phyloP scores from a whole-genome alignment of 164 flowering plant species.

The Tetrastigma voinierianum region DNA sequence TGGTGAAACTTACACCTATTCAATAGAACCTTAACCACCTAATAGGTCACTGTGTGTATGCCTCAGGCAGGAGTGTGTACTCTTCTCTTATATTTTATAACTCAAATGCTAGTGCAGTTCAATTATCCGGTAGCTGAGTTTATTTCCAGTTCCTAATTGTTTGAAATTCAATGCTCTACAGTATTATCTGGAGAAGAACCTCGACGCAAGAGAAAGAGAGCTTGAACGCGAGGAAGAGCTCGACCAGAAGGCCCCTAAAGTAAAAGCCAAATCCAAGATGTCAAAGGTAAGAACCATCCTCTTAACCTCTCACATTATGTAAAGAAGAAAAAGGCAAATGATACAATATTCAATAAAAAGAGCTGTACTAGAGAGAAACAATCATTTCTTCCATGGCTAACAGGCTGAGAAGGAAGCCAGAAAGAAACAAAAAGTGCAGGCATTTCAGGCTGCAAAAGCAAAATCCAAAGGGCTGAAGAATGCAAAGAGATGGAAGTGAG shows the following conservation, averaged over 20 bases:
- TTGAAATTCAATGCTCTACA: slow-evolving; percentile 22
- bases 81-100: neutral
- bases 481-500: slow-evolving; percentile 91
- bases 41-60: neutral
- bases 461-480: too few relatives aligned
- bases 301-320: too few relatives aligned
- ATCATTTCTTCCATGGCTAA: neutral
- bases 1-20: too few relatives aligned
- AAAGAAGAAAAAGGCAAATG: too few relatives aligned
- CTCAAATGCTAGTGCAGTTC: neutral
- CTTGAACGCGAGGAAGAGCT: slow-evolving; percentile 94
- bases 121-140: neutral
- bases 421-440: slow-evolving; percentile 83
- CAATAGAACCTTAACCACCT: neutral
- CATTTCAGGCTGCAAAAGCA: too few relatives aligned
- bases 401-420: slow-evolving; percentile 95
- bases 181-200: slow-evolving; percentile 97
- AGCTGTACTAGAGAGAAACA: neutral
- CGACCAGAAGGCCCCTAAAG: slow-evolving; percentile 91
- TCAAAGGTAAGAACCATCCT: slow-evolving; percentile 64
- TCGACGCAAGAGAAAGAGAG: slow-evolving; percentile 74
- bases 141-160: neutral
- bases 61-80: neutral
- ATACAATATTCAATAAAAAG: too few relatives aligned
- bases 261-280: slow-evolving; percentile 96